A percentile compares a stretch with the other conserved stretches of the same genome.
Conservation (phyloP, 164 flowering plant genomes). For the Liquidambar formosana region DNA sequence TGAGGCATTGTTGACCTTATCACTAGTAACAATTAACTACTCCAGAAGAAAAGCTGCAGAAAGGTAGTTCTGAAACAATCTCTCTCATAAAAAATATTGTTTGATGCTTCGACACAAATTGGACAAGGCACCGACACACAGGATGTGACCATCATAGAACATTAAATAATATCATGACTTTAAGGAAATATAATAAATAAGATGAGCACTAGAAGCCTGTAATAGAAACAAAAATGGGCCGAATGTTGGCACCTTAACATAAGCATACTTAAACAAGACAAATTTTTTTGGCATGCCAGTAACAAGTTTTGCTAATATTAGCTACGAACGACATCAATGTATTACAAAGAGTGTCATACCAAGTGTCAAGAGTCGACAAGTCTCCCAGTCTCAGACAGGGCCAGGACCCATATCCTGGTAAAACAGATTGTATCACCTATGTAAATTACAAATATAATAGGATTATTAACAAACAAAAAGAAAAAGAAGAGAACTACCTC, state of each 20-base stretch:
- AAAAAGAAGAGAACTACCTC: not conserved
- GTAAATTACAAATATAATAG: constrained; percentile 1
- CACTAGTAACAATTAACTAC: no score
- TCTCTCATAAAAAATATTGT: no score
- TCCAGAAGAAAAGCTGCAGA: no score
- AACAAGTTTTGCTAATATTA: not conserved
- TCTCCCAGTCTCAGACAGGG: constrained; percentile 6
- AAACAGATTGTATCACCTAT: constrained; percentile 6
- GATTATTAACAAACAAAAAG: not conserved
- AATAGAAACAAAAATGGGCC: not conserved
- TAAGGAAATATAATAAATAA: not conserved
- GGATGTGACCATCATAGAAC: not conserved
- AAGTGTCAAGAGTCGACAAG: constrained; percentile 3
- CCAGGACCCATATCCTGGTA: constrained; percentile 9
- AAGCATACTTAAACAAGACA: not conserved
- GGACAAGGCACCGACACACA: no score
- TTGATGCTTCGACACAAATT: no score
- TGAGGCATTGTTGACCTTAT: no score
- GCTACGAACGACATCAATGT: not conserved
- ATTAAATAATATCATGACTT: not conserved
- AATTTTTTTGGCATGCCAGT: not conserved
- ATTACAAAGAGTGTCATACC: constrained; percentile 11
- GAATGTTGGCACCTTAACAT: not conserved
- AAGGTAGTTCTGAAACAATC: no score
- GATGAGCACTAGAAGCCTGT: not conserved